phyloP scores from a whole-genome alignment of 2,329 filamentous ascomycete genomes.

The Grosmannia penicillata region DNA sequence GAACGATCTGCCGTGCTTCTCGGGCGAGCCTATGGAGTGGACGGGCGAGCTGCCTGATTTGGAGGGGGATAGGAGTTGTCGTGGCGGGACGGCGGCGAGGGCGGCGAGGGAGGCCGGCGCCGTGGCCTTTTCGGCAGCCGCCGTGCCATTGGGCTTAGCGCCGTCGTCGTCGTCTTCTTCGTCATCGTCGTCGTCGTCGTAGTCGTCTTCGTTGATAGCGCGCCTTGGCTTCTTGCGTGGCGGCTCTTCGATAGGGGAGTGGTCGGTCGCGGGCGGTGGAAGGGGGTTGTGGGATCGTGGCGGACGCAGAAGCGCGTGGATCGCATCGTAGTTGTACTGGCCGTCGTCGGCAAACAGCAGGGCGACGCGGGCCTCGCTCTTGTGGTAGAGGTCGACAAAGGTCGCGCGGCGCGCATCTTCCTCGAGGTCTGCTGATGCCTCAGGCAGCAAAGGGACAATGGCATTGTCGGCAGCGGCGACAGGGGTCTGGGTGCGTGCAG shows the following conservation, averaged over 20 bases:
- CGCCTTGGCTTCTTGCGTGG: constrained; percentile 62
- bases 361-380: constrained; percentile 62
- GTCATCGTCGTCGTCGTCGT: constrained; percentile 70
- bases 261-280: constrained; percentile 41
- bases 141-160: constrained; percentile 14
- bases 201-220: constrained; percentile 71
- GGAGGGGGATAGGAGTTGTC: constrained; percentile 50
- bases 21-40: constrained; percentile 45
- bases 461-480: constrained; percentile 25
- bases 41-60: constrained; percentile 55
- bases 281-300: constrained; percentile 20
- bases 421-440: constrained; percentile 43
- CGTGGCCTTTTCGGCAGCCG: neutral
- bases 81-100: constrained; percentile 30
- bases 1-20: constrained; percentile 38
- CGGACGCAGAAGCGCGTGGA: constrained; percentile 35
- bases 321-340: constrained; percentile 33
- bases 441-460: constrained; percentile 36
- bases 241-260: constrained; percentile 42
- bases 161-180: constrained; percentile 47
- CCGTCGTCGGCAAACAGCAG: constrained; percentile 53
- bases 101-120: neutral
- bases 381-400: constrained; percentile 65
- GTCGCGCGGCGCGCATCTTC: constrained; percentile 58
- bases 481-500: constrained; percentile 34